These are phyloP conservation scores for Lactifluus rugatus DNA, from an alignment of 768 basidiomycete genomes.

Conservation along the genomic window DNA sequence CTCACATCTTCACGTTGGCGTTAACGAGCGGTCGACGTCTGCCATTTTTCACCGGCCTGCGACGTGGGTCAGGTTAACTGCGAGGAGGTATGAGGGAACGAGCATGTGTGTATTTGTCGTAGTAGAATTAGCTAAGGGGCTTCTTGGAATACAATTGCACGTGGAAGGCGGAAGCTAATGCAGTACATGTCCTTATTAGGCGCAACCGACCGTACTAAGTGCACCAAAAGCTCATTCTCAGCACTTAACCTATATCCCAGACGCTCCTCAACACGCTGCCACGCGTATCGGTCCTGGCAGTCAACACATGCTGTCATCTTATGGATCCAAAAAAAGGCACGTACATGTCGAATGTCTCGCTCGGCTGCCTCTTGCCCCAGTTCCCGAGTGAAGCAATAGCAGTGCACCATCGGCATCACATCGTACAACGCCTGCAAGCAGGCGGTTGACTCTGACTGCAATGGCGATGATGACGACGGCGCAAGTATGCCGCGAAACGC, in stretches of 20 bases:
- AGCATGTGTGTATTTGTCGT: background rate
- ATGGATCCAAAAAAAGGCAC: conserved; percentile 23
- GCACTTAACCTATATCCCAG: conserved; percentile 44
- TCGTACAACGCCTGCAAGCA: conserved; percentile 29
- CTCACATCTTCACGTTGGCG: background rate
- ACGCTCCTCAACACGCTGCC: conserved; percentile 61
- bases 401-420: conserved; percentile 84
- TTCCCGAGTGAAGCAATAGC: conserved; percentile 92
- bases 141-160: conserved; percentile 30
- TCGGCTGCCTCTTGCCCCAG: conserved; percentile 56
- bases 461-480: conserved; percentile 25
- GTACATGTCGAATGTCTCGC: conserved; percentile 71
- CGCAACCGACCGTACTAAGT: conserved; percentile 85
- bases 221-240: conserved; percentile 43
- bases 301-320: conserved; percentile 6
- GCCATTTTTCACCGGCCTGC: background rate
- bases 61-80: background rate
- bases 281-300: background rate
- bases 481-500: conserved; percentile 70
- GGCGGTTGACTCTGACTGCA: conserved; percentile 29
- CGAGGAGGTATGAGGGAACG: background rate
- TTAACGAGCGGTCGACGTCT: background rate
- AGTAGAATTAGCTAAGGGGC: background rate
- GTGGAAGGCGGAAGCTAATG: conserved; percentile 72
- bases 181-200: conserved; percentile 99